Evolutionary conservation across 495 filamentous ascomycete species (phyloP), one percentile per base, ranked within the genome.

Genomic region (Lophiotrema nucula): DNA sequence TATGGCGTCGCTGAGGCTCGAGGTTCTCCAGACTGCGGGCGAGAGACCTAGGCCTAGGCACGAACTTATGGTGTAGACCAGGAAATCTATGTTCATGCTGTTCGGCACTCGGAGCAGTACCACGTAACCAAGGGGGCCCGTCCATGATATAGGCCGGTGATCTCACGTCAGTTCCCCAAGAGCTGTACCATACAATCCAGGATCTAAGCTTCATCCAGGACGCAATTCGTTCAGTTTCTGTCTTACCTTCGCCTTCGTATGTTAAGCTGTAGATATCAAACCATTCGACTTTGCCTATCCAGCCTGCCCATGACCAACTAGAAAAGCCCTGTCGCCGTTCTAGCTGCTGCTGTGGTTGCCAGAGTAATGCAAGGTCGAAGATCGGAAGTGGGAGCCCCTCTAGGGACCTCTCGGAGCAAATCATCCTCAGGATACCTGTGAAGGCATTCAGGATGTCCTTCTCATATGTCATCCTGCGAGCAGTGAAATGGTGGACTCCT

Each of bases 371-470:
- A 11, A 53, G 4, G 24, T 53, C 49, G n/a, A 53, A 49, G 18
- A 49, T 31, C 4, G 47, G 13, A 11, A 49, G 3, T 11, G 47
- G 24, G 16, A 33, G 25, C 4, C 47, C 47, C 25, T 31, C 47
- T 3, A 49, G 8, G 31, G 31, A 35, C 8, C 31, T 8, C 31
- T 35, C 31, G 31, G 31, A 15, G 15, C 31, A 35, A 8, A 35
- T 35, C 8, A 8, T 8, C 8, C 31, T 8, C 31, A 35, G 15
- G 8, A 35, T 35, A 15, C 31, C 31, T 35, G 31, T 15, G 37
- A 62, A 62, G 1, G 53, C 59, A 41, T 57, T 45, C 22, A 62
- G 33, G 31, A 50, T 31, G 24, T 62, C 59, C 1, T 16, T 1
- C 19, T 23, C 16, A 13, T 45, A 2, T 4, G 44, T 57, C 22